Conservation (phyloP, 2,329 filamentous ascomycete species). For the Beauveria sp. region DNA sequence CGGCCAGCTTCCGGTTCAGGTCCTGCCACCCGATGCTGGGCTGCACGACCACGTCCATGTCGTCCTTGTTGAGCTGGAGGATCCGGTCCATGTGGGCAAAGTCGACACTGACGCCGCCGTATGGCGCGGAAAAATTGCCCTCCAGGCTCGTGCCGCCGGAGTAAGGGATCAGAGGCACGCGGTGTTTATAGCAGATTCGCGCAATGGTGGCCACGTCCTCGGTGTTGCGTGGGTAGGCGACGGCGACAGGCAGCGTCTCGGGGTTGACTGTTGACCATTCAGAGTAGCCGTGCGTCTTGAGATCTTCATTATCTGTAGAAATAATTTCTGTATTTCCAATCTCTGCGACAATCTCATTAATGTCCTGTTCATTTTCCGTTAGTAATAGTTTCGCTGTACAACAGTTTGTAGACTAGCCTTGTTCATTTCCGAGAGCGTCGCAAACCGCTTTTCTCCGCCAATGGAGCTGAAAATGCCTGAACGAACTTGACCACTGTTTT, state of each 20-base stretch:
- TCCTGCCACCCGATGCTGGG: slow-evolving; percentile 90
- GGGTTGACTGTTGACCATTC: slow-evolving; percentile 59
- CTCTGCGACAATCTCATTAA: slow-evolving; percentile 45
- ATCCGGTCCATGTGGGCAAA: slow-evolving; percentile 84
- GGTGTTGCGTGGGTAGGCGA: slow-evolving; percentile 55
- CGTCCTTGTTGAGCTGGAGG: slow-evolving; percentile 69
- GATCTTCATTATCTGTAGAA: slow-evolving; percentile 54
- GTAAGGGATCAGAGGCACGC: slow-evolving; percentile 77
- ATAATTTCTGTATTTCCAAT: slow-evolving; percentile 46
- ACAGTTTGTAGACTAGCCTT: slow-evolving; percentile 20
- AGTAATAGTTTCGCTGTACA: not conserved
- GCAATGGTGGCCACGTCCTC: slow-evolving; percentile 52
- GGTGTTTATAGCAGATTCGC: slow-evolving; percentile 68
- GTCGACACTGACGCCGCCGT: slow-evolving; percentile 82
- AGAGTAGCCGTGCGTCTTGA: slow-evolving; percentile 57
- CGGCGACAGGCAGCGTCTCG: slow-evolving; percentile 52
- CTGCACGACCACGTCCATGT: slow-evolving; percentile 91
- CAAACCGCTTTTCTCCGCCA: slow-evolving; percentile 27
- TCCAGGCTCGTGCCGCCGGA: slow-evolving; percentile 82
- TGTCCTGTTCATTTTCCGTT: slow-evolving; percentile 33
- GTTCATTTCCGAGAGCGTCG: slow-evolving; percentile 35
- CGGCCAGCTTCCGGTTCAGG: slow-evolving; percentile 63
- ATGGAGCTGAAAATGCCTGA: slow-evolving; percentile 12
- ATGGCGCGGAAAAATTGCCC: slow-evolving; percentile 81
- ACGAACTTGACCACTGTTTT: not conserved